phyloP scores from a whole-genome alignment of 2,329 filamentous ascomycete genomes.

The Diaporthe aspalathi region DNA sequence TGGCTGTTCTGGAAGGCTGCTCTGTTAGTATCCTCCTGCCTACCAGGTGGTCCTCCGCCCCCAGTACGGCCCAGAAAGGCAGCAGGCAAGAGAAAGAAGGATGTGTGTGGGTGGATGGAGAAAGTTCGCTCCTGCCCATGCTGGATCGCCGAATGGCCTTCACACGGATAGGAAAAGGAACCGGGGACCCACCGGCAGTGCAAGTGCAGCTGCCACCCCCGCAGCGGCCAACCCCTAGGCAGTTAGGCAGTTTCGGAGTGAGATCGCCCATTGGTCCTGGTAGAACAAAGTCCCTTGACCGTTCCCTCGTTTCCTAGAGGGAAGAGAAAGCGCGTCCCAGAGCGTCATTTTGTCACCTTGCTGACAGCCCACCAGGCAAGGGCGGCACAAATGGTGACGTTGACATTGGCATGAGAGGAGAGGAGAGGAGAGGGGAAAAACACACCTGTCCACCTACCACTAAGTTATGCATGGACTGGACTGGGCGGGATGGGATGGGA shows the following conservation, averaged over 20 bases:
- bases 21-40: background rate
- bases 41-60: background rate
- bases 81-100: background rate
- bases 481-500: background rate
- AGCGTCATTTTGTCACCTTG: background rate
- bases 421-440: background rate
- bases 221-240: constrained; percentile 26
- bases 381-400: constrained; percentile 9
- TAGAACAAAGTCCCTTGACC: constrained; percentile 17
- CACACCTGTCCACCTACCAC: too few relatives aligned
- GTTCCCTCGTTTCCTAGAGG: constrained; percentile 20
- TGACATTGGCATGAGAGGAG: too few relatives aligned
- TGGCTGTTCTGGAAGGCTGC: background rate
- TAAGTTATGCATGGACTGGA: background rate
- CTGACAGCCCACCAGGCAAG: constrained; percentile 1
- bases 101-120: background rate
- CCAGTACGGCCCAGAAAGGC: background rate
- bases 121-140: background rate
- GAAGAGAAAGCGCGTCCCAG: constrained; percentile 14
- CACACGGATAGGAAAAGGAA: constrained; percentile 18
- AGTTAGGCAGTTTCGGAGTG: constrained; percentile 24
- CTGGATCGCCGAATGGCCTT: constrained; percentile 4
- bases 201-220: constrained; percentile 29
- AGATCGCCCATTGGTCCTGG: constrained; percentile 23
- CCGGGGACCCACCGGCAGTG: constrained; percentile 23